phyloP scores from a whole-genome alignment of 139 green algal species.

The Micractinium conductrix region DNA sequence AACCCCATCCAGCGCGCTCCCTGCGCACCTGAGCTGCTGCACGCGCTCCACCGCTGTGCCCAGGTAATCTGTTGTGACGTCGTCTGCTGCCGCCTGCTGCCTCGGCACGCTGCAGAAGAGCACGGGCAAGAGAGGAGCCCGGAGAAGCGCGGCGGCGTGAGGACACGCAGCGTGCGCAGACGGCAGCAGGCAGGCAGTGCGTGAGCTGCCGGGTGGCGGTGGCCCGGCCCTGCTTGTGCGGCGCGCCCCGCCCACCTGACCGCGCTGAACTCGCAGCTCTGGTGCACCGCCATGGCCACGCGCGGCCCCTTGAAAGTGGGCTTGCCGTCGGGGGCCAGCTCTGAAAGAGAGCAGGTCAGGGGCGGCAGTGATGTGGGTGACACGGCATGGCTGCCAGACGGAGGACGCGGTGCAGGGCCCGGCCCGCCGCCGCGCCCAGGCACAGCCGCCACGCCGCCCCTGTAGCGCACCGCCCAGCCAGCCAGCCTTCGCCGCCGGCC shows the following conservation, averaged over 20 bases:
- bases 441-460: no score
- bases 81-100: slow-evolving; percentile 26
- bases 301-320: slow-evolving; percentile 72
- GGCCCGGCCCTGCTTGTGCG: background rate
- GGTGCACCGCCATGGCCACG: slow-evolving; percentile 75
- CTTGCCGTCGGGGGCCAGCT: slow-evolving; percentile 68
- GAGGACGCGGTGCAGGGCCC: no score
- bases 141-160: no score
- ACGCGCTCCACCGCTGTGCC: slow-evolving; percentile 61
- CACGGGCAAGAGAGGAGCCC: background rate
- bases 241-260: slow-evolving; percentile 13
- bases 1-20: no score
- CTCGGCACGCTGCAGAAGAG: slow-evolving; percentile 11
- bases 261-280: slow-evolving; percentile 51
- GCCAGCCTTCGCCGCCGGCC: no score
- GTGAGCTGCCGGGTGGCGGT: background rate
- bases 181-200: background rate
- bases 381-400: no score
- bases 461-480: no score
- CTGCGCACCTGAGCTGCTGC: slow-evolving; percentile 49
- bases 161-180: background rate
- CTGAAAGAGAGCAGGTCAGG: background rate
- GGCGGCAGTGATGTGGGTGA: no score
- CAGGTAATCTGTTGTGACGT: slow-evolving; percentile 49
- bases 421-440: no score